These are phyloP conservation scores for Zymoseptoria brevis DNA, from an alignment of 2,329 filamentous ascomycete genomes.

Conservation along the genomic window DNA sequence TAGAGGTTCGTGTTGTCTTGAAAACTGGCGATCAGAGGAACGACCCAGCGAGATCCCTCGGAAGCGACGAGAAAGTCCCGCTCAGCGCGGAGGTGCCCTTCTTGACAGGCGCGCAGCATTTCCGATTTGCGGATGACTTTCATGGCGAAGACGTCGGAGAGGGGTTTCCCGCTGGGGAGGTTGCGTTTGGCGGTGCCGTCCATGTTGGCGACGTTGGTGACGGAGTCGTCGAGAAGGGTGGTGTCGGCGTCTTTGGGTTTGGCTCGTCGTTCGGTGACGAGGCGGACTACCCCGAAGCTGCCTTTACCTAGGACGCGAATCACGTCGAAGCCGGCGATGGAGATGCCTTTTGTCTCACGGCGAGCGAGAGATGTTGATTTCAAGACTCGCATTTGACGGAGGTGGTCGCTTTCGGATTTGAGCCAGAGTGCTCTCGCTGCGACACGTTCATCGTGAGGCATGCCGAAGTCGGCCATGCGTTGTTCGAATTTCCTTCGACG, in stretches of 20 bases:
- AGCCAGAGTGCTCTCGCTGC: constrained; percentile 53
- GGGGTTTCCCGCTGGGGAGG: constrained; percentile 22
- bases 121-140: constrained; percentile 92
- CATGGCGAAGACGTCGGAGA: constrained; percentile 76
- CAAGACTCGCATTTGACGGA: constrained; percentile 64
- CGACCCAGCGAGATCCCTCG: constrained; percentile 82
- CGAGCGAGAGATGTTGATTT: constrained; percentile 51
- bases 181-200: constrained; percentile 23
- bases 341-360: constrained; percentile 44
- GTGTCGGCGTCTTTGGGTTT: constrained; percentile 1
- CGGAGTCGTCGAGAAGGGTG: not conserved
- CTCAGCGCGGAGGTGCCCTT: constrained; percentile 85
- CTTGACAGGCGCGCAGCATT: constrained; percentile 85
- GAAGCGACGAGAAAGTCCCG: constrained; percentile 85
- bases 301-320: constrained; percentile 82
- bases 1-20: constrained; percentile 80
- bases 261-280: constrained; percentile 57
- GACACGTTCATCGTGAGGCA: constrained; percentile 48
- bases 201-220: constrained; percentile 14
- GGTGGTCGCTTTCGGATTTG: constrained; percentile 61
- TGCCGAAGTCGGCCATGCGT: constrained; percentile 52
- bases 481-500: constrained; percentile 56
- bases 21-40: constrained; percentile 80
- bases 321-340: constrained; percentile 63
- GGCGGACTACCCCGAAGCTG: constrained; percentile 83